A percentile compares a stretch with the other conserved stretches of the same genome.
These are phyloP conservation scores for Ogataea methylovora DNA, from an alignment of 805 yeast genomes.

Conservation along the genomic window DNA sequence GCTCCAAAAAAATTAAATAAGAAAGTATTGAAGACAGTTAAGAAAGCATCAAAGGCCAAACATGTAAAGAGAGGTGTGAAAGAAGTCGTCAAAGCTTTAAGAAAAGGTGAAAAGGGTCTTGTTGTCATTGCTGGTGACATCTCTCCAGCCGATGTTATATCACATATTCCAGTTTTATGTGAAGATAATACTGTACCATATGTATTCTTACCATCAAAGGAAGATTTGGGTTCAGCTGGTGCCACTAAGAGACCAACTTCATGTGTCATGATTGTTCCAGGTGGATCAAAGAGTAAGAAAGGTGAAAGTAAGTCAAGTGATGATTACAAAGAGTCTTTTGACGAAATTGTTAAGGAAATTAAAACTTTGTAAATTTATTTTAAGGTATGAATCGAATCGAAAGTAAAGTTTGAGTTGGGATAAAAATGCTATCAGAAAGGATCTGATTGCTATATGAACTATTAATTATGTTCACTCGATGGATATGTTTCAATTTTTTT, in stretches of 20 bases:
- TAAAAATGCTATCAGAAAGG: too few species aligned
- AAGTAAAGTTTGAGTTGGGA: too few species aligned
- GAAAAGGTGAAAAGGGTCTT: conserved; percentile 97
- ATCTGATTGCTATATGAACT: too few species aligned
- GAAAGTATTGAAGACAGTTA: conserved; percentile 89
- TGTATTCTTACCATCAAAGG: conserved; percentile 93
- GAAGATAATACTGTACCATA: conserved; percentile 91
- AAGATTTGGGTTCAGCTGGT: conserved; percentile 97
- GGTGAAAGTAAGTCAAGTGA: conserved; percentile 60
- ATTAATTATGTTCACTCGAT: too few species aligned
- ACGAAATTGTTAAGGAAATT: conserved; percentile 92
- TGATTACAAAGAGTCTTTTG: conserved; percentile 87
- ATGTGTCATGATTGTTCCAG: conserved; percentile 95
- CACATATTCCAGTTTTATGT: conserved; percentile 95
- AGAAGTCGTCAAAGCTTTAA: conserved; percentile 94
- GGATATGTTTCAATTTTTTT: too few species aligned
- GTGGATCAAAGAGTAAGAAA: conserved; percentile 79
- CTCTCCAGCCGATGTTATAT: conserved; percentile 93
- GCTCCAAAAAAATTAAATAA: conserved; percentile 95
- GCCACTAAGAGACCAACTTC: conserved; percentile 99
- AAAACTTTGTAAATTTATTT: conserved; percentile 31
- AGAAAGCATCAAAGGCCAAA: conserved; percentile 96
- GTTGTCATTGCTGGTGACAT: conserved; percentile 97
- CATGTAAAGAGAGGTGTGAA: conserved; percentile 98
- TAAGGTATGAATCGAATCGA: too few species aligned